Base-by-base conservation (phyloP, 176 grass and related monocot species). In the Otatea glauca region DNA sequence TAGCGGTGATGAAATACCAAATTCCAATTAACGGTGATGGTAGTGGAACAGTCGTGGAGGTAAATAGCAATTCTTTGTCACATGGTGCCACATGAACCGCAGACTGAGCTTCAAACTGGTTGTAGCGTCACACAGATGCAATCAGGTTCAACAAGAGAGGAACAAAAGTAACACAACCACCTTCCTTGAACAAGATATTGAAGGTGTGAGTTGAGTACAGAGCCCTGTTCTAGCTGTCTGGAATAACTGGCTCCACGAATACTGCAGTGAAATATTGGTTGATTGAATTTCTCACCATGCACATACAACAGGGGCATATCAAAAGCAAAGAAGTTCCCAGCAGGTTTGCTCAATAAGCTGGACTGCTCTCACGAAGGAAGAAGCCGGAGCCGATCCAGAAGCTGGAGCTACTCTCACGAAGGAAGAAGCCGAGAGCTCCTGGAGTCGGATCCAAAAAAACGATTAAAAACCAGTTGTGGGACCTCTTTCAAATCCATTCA, bases 181-280 rank as follows among this genome's bases (percentile, higher is more conserved):
- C 96, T 47, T 99, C 96, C 84, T 99, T 99, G 81, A 99, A 99
- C 88, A 99, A 86, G 85, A 99, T 94, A 90, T 99, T 99, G 84
- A 99, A 99, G 59, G 91, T 92, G 87, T 99, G 93, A 11, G 93
- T 99, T 0, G 96, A 99, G 84, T 99, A 96, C 16, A 99, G 68
- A 16, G 91, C 91, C 60, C 93, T 94, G 53, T 89, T 90, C 77
- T 96, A 91, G 58, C 65, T 77, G 12, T 96, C 96, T 44, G 93
- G 83, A 85, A 99, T 88, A 80, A 99, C 96, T n/a, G 96, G 96
- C 59, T 99, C 93, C 10, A 99, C 93, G 24, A 67, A 96, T 99
- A 71, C 96, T 96, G 81, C 96, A 99, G 77, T 90, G 87, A 73
- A 96, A 99, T 82, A 99, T 96, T 44, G 96, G 96, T 17, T 99